Percentiles rank a stretch among this genome's conserved stretches.
These are phyloP conservation scores for Mortierella sp. DNA, from an alignment of 371 early-diverging fungal species.

Conservation along the genomic window DNA sequence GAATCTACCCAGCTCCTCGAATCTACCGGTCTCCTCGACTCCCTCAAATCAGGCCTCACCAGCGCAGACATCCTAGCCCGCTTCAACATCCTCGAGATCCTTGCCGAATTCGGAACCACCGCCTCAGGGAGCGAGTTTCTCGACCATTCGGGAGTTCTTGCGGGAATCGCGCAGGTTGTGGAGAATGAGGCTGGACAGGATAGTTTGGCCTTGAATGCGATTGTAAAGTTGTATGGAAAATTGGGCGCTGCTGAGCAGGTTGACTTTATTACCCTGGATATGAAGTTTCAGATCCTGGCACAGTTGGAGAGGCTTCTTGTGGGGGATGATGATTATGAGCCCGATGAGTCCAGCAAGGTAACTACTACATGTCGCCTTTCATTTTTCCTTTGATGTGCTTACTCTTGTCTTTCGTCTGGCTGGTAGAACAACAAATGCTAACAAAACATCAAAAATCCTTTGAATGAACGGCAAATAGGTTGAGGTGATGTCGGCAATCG, in stretches of 20 bases:
- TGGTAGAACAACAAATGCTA: no score
- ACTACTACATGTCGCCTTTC: neutral
- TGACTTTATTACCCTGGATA: constrained; percentile 34
- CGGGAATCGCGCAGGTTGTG: constrained; percentile 20
- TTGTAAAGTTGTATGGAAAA: constrained; percentile 47
- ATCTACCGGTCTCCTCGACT: constrained; percentile 19
- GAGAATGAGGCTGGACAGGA: constrained; percentile 26
- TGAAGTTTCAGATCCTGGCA: constrained; percentile 42
- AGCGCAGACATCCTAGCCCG: constrained; percentile 38
- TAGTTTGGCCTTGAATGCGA: constrained; percentile 30
- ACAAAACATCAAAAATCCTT: neutral
- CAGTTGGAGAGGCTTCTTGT: constrained; percentile 38
- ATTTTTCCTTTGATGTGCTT: neutral
- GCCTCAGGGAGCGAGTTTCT: constrained; percentile 35
- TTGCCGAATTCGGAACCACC: constrained; percentile 47
- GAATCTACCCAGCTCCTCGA: constrained; percentile 9
- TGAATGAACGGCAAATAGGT: constrained; percentile 4
- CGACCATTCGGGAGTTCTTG: constrained; percentile 33
- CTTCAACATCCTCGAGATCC: constrained; percentile 53
- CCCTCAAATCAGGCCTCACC: constrained; percentile 27
- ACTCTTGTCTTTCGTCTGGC: no score
- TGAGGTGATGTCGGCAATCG: constrained; percentile 39
- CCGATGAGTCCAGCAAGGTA: constrained; percentile 31
- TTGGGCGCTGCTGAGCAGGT: constrained; percentile 33
- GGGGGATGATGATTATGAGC: constrained; percentile 32